A percentile compares a stretch with the other conserved stretches of the same genome.
phyloP scores from a whole-genome alignment of 106 monocot genomes.

The Acorus calamus region DNA sequence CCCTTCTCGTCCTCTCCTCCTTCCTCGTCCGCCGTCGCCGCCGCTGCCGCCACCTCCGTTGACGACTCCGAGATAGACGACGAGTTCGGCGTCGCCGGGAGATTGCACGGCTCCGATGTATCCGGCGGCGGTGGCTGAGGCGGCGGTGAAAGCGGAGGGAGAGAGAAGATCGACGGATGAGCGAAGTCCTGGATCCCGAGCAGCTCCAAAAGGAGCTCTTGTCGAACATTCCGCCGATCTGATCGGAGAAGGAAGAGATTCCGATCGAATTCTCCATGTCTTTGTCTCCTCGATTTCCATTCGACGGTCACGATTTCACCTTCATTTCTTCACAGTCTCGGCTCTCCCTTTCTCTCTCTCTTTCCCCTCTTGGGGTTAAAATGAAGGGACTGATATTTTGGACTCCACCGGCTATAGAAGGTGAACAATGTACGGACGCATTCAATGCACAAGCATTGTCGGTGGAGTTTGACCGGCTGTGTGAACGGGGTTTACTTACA shows the following conservation, averaged over 20 bases:
- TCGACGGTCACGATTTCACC: too few relatives aligned
- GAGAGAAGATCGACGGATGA: conserved; percentile 5
- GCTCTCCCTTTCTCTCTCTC: conserved; percentile 3
- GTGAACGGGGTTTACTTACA: conserved; percentile 1
- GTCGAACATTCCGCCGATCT: conserved; percentile 3
- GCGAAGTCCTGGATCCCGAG: conserved; percentile 19
- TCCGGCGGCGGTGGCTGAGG: too few relatives aligned
- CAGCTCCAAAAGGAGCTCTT: conserved; percentile 35
- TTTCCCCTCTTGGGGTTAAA: conserved; percentile 8
- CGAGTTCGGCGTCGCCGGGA: conserved; percentile 34
- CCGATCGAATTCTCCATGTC: conserved; percentile 14
- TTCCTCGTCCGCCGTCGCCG: conserved; percentile 1
- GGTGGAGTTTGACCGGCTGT: too few relatives aligned
- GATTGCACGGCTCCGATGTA: conserved; percentile 7
- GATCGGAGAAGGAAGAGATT: conserved; percentile 9
- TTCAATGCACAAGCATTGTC: conserved; percentile 11
- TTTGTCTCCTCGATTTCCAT: background rate
- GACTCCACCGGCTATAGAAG: conserved; percentile 20
- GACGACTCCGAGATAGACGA: conserved; percentile 37
- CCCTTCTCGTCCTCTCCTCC: conserved; percentile 7
- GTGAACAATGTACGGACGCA: conserved; percentile 19
- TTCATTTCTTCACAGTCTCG: too few relatives aligned
- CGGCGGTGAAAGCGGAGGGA: background rate
- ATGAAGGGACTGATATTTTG: too few relatives aligned
- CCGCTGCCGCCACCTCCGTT: conserved; percentile 15